Conservation (phyloP, 2,329 filamentous ascomycete species). For the Claviceps sp. region DNA sequence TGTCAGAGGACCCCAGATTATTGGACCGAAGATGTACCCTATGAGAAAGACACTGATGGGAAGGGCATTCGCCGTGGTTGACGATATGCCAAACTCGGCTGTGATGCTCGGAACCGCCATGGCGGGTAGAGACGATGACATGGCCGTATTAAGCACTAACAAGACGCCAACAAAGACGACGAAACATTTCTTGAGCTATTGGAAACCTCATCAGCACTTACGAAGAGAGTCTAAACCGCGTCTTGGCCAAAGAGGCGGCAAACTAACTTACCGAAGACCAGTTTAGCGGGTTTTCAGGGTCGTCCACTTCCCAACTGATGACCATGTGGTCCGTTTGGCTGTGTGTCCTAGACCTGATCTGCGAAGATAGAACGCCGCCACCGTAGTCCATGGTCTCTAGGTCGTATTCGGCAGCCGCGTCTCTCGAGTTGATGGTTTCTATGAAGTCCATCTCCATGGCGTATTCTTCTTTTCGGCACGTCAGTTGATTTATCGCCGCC, state of each 20-base stretch:
- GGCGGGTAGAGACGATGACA: constrained; percentile 50
- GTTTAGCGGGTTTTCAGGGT: constrained; percentile 40
- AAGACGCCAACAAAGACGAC: constrained; percentile 42
- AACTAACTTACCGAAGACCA: constrained; percentile 27
- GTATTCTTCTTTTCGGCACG: constrained; percentile 11
- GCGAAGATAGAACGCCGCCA: constrained; percentile 9
- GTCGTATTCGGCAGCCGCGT: constrained; percentile 26
- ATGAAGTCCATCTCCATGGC: constrained; percentile 14
- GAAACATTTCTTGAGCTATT: constrained; percentile 37
- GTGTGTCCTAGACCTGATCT: constrained; percentile 21
- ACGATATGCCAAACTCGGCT: constrained; percentile 41
- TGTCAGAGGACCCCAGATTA: constrained; percentile 51
- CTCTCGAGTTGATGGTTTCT: constrained; percentile 7
- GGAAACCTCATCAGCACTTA: not conserved
- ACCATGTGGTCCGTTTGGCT: constrained; percentile 21
- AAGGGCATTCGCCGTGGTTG: constrained; percentile 31
- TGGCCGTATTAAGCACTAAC: constrained; percentile 53
- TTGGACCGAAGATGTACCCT: constrained; percentile 47
- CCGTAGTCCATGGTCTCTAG: constrained; percentile 26
- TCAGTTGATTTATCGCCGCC: constrained; percentile 8
- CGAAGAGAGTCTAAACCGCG: not conserved
- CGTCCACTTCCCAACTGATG: constrained; percentile 32
- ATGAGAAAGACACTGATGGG: constrained; percentile 52
- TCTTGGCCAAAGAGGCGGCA: not conserved
- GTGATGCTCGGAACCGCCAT: constrained; percentile 47